A percentile compares a stretch with the other conserved stretches of the same genome.
Conservation (phyloP, 2,329 filamentous ascomycete species). For the Nannizziopsis barbatae region DNA sequence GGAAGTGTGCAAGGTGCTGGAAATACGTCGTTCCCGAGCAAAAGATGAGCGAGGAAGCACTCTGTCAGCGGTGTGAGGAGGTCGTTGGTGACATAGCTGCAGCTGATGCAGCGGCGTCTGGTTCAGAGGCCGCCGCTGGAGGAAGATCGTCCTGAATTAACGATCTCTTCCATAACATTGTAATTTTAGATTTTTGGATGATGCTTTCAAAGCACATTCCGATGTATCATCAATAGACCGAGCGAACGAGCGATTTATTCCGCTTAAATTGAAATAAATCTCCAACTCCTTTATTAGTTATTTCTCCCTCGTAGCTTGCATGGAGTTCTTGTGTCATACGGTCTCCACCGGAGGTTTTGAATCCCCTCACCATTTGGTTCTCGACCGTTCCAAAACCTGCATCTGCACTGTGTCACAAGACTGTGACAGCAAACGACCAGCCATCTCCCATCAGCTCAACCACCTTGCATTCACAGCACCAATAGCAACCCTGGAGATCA, state of each 20-base stretch:
- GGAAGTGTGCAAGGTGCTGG: slow-evolving; percentile 87
- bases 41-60: slow-evolving; percentile 40
- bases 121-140: not conserved
- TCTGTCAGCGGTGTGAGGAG: slow-evolving; percentile 65
- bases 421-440: not conserved
- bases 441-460: not conserved
- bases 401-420: not conserved
- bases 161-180: too few relatives aligned
- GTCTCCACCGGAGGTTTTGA: too few relatives aligned
- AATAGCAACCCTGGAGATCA: too few relatives aligned
- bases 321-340: too few relatives aligned
- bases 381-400: not conserved
- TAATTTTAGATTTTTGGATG: too few relatives aligned
- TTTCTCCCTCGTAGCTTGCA: too few relatives aligned
- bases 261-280: too few relatives aligned
- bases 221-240: too few relatives aligned
- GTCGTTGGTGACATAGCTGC: slow-evolving; percentile 41
- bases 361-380: not conserved
- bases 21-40: slow-evolving; percentile 55
- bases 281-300: too few relatives aligned
- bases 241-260: too few relatives aligned
- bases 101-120: not conserved
- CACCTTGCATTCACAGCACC: not conserved
- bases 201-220: too few relatives aligned
- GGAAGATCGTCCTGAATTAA: not conserved